Evolutionary conservation across 352 stramenopile genomes (phyloP), one percentile per base, ranked within the genome.

Genomic region (Thalassiosira hispida): DNA sequence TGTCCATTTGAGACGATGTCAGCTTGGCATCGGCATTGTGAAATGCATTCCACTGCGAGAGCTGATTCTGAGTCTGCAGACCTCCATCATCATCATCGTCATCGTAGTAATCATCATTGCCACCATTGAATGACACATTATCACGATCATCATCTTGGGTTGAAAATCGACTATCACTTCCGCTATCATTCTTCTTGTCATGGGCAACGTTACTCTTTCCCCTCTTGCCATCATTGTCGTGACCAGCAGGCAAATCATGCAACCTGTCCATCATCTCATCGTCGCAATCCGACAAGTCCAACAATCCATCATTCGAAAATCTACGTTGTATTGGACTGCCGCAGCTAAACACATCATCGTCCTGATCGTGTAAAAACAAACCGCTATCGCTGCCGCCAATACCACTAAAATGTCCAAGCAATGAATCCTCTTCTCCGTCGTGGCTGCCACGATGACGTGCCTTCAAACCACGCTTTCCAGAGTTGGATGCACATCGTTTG

Each of bases 401-500:
- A 40, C 29, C 35, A 38, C n/a, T 8, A n/a, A 75, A 81, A 53
- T 55, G 46, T 52, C 23, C 44, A 49, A 55, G 11, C 11, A 56
- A 42, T 1, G 31, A 31, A 25, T 46, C 42, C 6, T 55, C 9
- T 16, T 60, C 56, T 38, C 29, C 23, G 27, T 51, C 9, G 20
- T 71, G 23, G 38, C 44, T 31, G 6, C 51, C 29, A 20, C 64
- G 67, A 55, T 65, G 46, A 55, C 57, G 29, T 1, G 53, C 42
- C 56, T 66, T 81, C 1, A 61, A 14, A 8, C 73, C 73, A 6
- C 73, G 44, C 29, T 81, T 75, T 14, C 73, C 73, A 3, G 56
- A 76, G 18, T 81, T 75, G 35, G 73, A 81, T 1, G 73, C 73
- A 46, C 33, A 66, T 72, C 64, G 64, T 42, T 81, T 81, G 0